These are phyloP conservation scores for Arxiozyma slooffiae DNA, from an alignment of 1,139 yeast genomes.

Conservation along the genomic window DNA sequence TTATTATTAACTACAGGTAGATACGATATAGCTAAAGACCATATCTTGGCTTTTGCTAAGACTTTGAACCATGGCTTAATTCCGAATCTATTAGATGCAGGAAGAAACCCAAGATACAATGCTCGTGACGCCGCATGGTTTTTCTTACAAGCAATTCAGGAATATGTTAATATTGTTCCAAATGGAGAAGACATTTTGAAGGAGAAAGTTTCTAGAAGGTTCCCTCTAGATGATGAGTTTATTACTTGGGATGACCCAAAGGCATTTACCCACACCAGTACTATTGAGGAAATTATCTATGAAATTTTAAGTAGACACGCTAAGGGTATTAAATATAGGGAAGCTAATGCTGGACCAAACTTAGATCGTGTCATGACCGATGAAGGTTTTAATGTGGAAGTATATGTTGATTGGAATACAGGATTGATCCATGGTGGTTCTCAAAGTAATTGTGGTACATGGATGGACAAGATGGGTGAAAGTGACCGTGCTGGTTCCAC, in stretches of 20 bases:
- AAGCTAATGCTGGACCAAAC: constrained; percentile 87
- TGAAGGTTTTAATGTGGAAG: constrained; percentile 81
- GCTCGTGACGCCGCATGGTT: constrained; percentile 98
- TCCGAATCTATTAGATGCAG: constrained; percentile 87
- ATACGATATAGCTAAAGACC: constrained; percentile 66
- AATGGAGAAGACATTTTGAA: constrained; percentile 57
- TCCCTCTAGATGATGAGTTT: constrained; percentile 81
- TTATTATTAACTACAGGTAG: constrained; percentile 69
- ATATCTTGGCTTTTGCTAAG: constrained; percentile 78
- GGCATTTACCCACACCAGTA: constrained; percentile 64
- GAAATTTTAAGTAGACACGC: constrained; percentile 86
- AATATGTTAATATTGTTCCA: constrained; percentile 61
- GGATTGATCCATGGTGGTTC: constrained; percentile 90
- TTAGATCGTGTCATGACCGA: constrained; percentile 88
- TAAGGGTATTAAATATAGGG: constrained; percentile 73
- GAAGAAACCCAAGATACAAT: constrained; percentile 86
- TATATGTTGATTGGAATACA: constrained; percentile 76
- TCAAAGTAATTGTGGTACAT: constrained; percentile 89
- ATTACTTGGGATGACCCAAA: constrained; percentile 56
- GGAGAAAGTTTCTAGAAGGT: constrained; percentile 68
- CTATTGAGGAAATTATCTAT: constrained; percentile 66
- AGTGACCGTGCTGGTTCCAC: constrained; percentile 70
- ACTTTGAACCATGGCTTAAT: constrained; percentile 92
- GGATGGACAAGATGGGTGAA: constrained; percentile 99
- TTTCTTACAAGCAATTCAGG: constrained; percentile 78